Evolutionary conservation across 805 yeast species (phyloP).

Genomic region (Metschnikowia bowlesiae): DNA sequence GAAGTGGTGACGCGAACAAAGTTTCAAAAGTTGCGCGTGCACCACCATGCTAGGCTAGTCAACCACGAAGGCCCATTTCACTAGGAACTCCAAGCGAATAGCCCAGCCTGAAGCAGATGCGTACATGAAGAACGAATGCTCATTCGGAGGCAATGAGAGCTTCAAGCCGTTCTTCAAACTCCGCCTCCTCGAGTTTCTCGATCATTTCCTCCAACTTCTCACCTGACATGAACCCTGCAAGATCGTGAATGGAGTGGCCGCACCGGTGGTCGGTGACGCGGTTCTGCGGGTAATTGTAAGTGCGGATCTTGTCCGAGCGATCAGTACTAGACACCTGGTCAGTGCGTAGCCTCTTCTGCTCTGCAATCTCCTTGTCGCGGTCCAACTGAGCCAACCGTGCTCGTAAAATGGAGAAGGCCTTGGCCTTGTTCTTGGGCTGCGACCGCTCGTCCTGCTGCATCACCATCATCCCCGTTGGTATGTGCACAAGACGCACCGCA

Average conservation of each 20-base stretch:
- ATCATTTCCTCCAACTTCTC: constrained; percentile 31
- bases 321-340: constrained; percentile 88
- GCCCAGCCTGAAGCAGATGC: background rate
- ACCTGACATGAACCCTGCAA: constrained; percentile 44
- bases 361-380: constrained; percentile 55
- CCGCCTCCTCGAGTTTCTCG: constrained; percentile 33
- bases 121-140: background rate
- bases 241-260: constrained; percentile 71
- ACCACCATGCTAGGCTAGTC: background rate
- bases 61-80: background rate
- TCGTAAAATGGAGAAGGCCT: constrained; percentile 77
- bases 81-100: no score
- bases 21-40: background rate
- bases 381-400: constrained; percentile 83
- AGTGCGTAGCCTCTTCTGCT: constrained; percentile 62
- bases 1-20: background rate
- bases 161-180: constrained; percentile 34
- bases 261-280: constrained; percentile 93
- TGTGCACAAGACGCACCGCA: constrained; percentile 88
- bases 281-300: constrained; percentile 90
- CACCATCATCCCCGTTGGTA: constrained; percentile 86
- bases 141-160: constrained; percentile 15
- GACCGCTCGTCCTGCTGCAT: constrained; percentile 93
- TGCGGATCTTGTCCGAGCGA: constrained; percentile 87
- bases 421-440: constrained; percentile 90